Evolutionary conservation across 2,329 filamentous ascomycete species (phyloP), one percentile per base, ranked within the genome.

Genomic region (Ambrosiella xylebori): DNA sequence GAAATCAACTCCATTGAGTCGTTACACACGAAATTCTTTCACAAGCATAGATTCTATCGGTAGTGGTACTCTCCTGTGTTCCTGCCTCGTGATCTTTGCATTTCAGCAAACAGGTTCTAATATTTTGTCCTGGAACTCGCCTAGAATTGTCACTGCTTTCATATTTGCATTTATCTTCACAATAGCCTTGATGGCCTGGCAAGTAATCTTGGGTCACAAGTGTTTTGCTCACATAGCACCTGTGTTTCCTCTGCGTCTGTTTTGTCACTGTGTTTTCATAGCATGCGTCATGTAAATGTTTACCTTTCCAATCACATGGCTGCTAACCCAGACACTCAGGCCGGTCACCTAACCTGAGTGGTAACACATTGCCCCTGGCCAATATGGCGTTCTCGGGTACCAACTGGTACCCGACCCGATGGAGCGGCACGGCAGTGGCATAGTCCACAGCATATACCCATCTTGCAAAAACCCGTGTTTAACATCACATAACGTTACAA

Each of bases 91-190:
- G 1, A 73, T 82, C 0, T 78, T 77, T 61, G 74, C 75, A 1
- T 65, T 82, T 17, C 76, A 82, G 61, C 75, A 81, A 63, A 79
- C 73, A 2, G 78, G 77, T 0, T 74, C 77, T 0, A 72, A 74
- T 47, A 72, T 71, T 0, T 76, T 73, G 58, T 63, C 69, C 1
- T 82, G 80, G 80, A 67, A 68, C 35, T 77, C 74, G 52, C 70
- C 72, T 0, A 67, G 72, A n/a, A 76, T 81, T 3, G 66, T 81
- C 51, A 64, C 68, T 12, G 70, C 76, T 12, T 66, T 83, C 13
- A 66, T 70, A 1, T 66, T 78, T 1, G 74, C 78, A 0, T 70
- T 67, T 0, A 58, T 76, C 2, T 74, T 72, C 61, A 79, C 74
- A 70, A 60, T 73, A 1, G 63, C 71, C 1, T 78, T 81, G 60